Base-by-base conservation (phyloP, 1,139 yeast species). In the Pichia sp. region DNA sequence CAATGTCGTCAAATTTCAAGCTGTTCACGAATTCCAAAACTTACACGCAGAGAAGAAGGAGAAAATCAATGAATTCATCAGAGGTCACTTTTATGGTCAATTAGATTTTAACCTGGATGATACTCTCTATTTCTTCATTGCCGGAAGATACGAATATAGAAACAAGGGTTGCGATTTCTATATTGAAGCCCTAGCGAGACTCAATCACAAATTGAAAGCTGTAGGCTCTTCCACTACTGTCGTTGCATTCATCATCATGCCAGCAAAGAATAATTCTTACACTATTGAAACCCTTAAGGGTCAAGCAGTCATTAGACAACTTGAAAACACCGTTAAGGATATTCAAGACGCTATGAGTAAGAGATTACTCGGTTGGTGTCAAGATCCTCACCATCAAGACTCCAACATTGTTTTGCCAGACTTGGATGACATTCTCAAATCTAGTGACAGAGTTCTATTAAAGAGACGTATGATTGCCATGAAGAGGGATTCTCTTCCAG, bases 241-340 rank as follows among this genome's bases (percentile, higher is more conserved):
- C 23, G 96, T 91, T 33, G 97, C 97, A n/a, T 91, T 91, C 58
- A 85, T 91, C 53, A 88, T 91, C 59, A 91, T 91, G 98, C 98
- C 98, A 2, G 97, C 96, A 16, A 77, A 80, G 39, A 88, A 94
- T 40, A 81, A 81, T 52, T 87, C 96, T 1, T 91, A 87, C 63
- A 91, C 97, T 2, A 94, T 87, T 29, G 98, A 91, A 58, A 91
- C 97, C 14, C 72, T 91, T 54, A 84, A 83, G 65, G 96, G 96
- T 34, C 98, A 91, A 62, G 96, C 97, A 3, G 96, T 87, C 34
- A 81, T 88, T 48, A 84, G 83, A 59, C 94, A 94, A 42, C 72
- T 91, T 53, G 96, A 88, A 56, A 78, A 74, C 49, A 84, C 96
- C 11, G 88, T 91, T 46, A 78, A 76, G 52, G 96, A 87, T 56